Evolutionary conservation across 1,139 yeast genomes (phyloP).

Genomic region (Taphrina confusa): DNA sequence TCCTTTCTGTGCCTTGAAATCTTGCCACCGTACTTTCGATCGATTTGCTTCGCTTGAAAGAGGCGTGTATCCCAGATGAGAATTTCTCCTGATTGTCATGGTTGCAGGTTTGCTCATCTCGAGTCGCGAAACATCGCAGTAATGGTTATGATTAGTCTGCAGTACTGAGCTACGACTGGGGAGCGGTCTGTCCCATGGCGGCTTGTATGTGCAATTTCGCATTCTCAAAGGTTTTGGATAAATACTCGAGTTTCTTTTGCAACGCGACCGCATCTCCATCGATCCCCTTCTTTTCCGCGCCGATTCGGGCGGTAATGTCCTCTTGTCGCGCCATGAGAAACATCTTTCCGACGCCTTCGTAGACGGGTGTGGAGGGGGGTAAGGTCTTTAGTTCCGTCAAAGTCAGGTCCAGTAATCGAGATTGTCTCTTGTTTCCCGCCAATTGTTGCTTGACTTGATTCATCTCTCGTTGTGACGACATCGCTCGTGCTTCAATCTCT

Average conservation of each 20-base stretch:
- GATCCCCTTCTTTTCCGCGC: slow-evolving; percentile 19
- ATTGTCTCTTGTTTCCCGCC: slow-evolving; percentile 8
- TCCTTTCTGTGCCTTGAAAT: no score
- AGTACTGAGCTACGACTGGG: no score
- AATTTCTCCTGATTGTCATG: no score
- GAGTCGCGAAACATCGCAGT: no score
- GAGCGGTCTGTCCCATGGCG: slow-evolving; percentile 14
- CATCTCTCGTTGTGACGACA: slow-evolving; percentile 28
- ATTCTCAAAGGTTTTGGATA: slow-evolving; percentile 31
- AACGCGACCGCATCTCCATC: slow-evolving; percentile 26
- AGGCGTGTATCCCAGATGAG: no score
- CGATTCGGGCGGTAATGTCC: slow-evolving; percentile 8
- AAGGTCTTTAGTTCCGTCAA: slow-evolving; percentile 19
- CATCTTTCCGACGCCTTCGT: slow-evolving; percentile 31
- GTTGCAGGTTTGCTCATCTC: no score
- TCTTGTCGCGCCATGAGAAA: slow-evolving; percentile 13
- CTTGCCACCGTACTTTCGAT: no score
- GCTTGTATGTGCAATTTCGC: slow-evolving; percentile 29
- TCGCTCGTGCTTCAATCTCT: slow-evolving; percentile 33
- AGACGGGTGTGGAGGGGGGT: slow-evolving; percentile 22
- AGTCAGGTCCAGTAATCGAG: slow-evolving; percentile 21
- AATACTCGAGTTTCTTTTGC: slow-evolving; percentile 27
- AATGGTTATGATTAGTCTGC: no score
- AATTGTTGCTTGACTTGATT: slow-evolving; percentile 15
- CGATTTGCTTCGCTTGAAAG: no score